Evolutionary conservation across 345 rosid species (phyloP).

Genomic region (Tarenaya hassleriana): DNA sequence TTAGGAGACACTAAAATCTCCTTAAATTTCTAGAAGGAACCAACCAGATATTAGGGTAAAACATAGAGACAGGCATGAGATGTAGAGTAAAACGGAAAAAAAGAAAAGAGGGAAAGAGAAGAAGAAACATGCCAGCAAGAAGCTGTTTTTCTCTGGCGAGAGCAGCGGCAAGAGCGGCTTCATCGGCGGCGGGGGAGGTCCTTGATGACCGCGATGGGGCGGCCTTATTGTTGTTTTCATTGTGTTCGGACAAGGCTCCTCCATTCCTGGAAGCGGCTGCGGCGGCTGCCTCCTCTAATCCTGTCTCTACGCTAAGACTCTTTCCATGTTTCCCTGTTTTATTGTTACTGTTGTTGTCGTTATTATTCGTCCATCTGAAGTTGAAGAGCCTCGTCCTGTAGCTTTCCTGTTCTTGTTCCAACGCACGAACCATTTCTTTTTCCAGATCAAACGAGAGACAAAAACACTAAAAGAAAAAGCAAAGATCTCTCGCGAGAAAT

Average conservation of each 20-base stretch:
- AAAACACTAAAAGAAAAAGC: conserved; percentile 9
- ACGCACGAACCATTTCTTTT: conserved; percentile 42
- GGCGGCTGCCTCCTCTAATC: conserved; percentile 6
- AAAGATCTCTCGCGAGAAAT: not conserved
- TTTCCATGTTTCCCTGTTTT: conserved; percentile 33
- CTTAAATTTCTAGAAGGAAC: too few relatives aligned
- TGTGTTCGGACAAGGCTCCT: too few relatives aligned
- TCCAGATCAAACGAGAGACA: conserved; percentile 7
- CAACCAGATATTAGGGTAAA: too few relatives aligned
- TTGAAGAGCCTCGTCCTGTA: conserved; percentile 50
- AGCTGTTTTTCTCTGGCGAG: conserved; percentile 24
- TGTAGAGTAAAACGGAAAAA: too few relatives aligned
- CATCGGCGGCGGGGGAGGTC: not conserved
- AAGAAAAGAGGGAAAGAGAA: too few relatives aligned
- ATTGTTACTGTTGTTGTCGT: conserved; percentile 12
- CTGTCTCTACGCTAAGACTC: conserved; percentile 34
- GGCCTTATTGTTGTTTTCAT: conserved; percentile 4
- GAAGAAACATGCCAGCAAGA: conserved; percentile 2
- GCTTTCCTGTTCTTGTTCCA: conserved; percentile 52
- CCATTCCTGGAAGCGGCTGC: too few relatives aligned
- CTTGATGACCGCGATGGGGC: conserved; percentile 16
- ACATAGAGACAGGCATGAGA: too few relatives aligned
- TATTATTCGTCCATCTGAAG: conserved; percentile 41
- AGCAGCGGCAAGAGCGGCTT: not conserved
- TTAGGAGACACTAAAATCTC: too few relatives aligned